Evolutionary conservation across 208 protist species (phyloP).

Genomic region (Crithidia expoeki): DNA sequence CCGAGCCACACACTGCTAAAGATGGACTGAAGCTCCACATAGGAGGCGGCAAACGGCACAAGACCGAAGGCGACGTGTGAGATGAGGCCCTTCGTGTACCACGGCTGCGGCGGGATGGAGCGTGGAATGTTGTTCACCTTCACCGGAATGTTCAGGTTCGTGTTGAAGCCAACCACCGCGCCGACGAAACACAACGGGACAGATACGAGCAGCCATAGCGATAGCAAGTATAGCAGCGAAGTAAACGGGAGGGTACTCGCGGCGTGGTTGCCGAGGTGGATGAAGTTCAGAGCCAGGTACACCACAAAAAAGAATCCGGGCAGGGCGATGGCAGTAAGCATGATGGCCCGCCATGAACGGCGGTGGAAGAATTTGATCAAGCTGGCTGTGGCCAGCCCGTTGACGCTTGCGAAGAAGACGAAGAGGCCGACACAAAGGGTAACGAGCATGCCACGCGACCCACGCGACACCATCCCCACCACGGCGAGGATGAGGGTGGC

Average conservation of each 20-base stretch:
- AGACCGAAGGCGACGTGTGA: constrained; percentile 62
- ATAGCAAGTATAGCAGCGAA: constrained; percentile 33
- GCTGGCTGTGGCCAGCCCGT: constrained; percentile 83
- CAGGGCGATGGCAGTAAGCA: constrained; percentile 47
- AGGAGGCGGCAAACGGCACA: constrained; percentile 97
- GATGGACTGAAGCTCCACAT: constrained; percentile 97
- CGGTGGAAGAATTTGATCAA: constrained; percentile 65
- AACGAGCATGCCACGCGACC: constrained; percentile 83
- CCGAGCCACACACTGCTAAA: constrained; percentile 90
- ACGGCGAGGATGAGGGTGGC: constrained; percentile 75
- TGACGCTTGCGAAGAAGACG: constrained; percentile 64
- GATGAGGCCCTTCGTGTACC: constrained; percentile 46
- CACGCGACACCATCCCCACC: constrained; percentile 91
- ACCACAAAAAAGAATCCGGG: constrained; percentile 52
- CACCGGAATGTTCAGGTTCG: too few relatives aligned
- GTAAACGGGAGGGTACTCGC: constrained; percentile 59
- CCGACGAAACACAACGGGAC: constrained; percentile 93
- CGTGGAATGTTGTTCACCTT: too few relatives aligned
- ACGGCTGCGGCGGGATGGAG: too few relatives aligned
- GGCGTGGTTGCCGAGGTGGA: constrained; percentile 46
- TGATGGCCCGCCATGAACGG: constrained; percentile 78
- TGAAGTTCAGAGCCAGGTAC: constrained; percentile 64
- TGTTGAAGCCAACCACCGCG: too few relatives aligned
- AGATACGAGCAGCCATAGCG: constrained; percentile 89
- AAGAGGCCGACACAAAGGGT: constrained; percentile 55